Conservation (phyloP, 805 yeast genomes). For the Lachancea sp. region DNA sequence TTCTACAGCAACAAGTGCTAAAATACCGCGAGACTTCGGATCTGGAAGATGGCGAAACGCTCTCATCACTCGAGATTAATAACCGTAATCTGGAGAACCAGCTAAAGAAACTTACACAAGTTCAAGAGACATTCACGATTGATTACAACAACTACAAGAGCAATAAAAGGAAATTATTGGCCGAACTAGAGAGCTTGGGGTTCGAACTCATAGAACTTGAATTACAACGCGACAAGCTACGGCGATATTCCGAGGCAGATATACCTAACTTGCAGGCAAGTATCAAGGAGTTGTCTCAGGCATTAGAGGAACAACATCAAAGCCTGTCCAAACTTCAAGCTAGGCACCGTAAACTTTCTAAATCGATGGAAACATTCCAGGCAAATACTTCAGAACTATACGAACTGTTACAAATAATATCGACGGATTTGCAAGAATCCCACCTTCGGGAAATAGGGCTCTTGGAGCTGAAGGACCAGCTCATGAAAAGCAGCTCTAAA, state of each 20-base stretch:
- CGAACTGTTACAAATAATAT: constrained; percentile 35
- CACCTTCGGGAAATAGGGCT: constrained; percentile 34
- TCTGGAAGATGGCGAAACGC: constrained; percentile 22
- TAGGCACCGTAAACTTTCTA: constrained; percentile 44
- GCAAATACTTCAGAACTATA: constrained; percentile 28
- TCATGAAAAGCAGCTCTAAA: constrained; percentile 37
- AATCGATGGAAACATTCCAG: constrained; percentile 54
- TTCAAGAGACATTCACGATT: constrained; percentile 54
- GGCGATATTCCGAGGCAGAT: constrained; percentile 54
- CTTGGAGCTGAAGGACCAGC: constrained; percentile 47
- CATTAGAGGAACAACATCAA: constrained; percentile 38
- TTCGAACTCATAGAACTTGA: constrained; percentile 50
- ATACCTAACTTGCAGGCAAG: constrained; percentile 48
- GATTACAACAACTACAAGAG: constrained; percentile 61
- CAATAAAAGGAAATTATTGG: constrained; percentile 52
- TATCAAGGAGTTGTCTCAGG: constrained; percentile 45
- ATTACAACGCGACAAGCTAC: constrained; percentile 53
- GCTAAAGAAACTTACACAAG: constrained; percentile 50
- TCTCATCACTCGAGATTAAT: constrained; percentile 41
- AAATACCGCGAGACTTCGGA: constrained; percentile 32
- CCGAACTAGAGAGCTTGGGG: constrained; percentile 54
- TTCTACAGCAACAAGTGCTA: constrained; percentile 32
- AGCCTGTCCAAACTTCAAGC: constrained; percentile 39
- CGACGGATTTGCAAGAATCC: constrained; percentile 41
- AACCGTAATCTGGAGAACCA: constrained; percentile 56